A percentile compares a stretch with the other conserved stretches of the same genome.
phyloP scores from a whole-genome alignment of 805 yeast species.

The Scheffersomyces lignosus region DNA sequence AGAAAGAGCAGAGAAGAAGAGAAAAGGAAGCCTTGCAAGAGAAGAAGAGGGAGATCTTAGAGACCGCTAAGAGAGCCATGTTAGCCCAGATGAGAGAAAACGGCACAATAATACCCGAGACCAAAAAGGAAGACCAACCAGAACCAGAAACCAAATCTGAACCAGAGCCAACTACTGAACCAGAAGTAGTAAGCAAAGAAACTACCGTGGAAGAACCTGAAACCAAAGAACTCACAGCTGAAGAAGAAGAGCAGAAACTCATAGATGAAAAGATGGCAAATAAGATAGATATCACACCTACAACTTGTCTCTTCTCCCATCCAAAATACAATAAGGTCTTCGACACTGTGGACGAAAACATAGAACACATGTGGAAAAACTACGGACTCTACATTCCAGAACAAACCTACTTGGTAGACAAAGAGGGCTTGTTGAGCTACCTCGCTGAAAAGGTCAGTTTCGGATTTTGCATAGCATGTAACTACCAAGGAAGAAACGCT shows the following conservation, averaged over 20 bases:
- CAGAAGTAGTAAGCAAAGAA: slow-evolving; percentile 2
- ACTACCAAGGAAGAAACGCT: slow-evolving; percentile 77
- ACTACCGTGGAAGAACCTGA: slow-evolving; percentile 2
- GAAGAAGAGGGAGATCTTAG: slow-evolving; percentile 49
- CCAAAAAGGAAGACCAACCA: slow-evolving; percentile 7
- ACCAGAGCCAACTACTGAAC: slow-evolving; percentile 9
- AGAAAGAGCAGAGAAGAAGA: slow-evolving; percentile 50
- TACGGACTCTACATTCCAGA: slow-evolving; percentile 94
- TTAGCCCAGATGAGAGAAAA: slow-evolving; percentile 26
- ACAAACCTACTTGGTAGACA: slow-evolving; percentile 61
- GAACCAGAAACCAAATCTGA: slow-evolving; percentile 19
- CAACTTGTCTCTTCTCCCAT: slow-evolving; percentile 53
- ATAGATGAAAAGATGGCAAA: slow-evolving; percentile 46
- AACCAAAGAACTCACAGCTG: background rate
- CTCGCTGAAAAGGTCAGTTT: slow-evolving; percentile 78
- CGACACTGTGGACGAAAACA: slow-evolving; percentile 39
- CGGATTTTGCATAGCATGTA: slow-evolving; percentile 83
- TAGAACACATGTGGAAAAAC: slow-evolving; percentile 71
- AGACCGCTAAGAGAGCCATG: slow-evolving; percentile 46
- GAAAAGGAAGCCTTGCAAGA: slow-evolving; percentile 51
- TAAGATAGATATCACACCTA: slow-evolving; percentile 47
- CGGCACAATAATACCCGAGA: slow-evolving; percentile 12
- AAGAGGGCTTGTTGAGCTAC: slow-evolving; percentile 70
- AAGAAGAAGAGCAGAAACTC: slow-evolving; percentile 36
- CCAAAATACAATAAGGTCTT: slow-evolving; percentile 33